Percentiles rank a stretch among this genome's conserved stretches.
Conservation (phyloP, 805 yeast species). For the Myxozyma vanderwaltii region DNA sequence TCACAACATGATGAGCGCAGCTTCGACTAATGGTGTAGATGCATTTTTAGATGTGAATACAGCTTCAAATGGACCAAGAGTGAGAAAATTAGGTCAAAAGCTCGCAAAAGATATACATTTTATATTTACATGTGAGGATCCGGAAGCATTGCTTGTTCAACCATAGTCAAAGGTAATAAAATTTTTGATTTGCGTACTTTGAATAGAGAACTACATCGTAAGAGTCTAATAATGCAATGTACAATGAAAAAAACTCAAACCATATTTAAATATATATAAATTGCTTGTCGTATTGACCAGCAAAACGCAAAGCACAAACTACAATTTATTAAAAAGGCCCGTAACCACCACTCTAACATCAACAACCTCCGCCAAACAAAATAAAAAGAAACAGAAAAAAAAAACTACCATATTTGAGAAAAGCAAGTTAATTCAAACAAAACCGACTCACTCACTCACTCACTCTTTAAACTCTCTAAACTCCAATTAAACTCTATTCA, state of each 20-base stretch:
- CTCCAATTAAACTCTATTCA: background rate
- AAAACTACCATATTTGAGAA: too few relatives aligned
- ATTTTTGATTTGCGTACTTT: too few relatives aligned
- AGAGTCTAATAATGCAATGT: too few relatives aligned
- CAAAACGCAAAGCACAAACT: background rate
- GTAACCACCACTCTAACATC: background rate
- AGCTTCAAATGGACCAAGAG: background rate
- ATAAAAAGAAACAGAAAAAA: background rate
- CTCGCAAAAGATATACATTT: constrained; percentile 19
- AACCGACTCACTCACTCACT: too few relatives aligned
- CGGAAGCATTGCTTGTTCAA: constrained; percentile 20
- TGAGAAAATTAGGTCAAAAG: constrained; percentile 16
- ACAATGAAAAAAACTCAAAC: background rate
- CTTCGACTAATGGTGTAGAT: constrained; percentile 2
- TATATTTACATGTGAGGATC: constrained; percentile 22
- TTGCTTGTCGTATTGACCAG: background rate
- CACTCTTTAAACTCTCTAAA: too few relatives aligned
- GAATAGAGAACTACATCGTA: too few relatives aligned
- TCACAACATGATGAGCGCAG: constrained; percentile 20
- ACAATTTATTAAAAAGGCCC: too few relatives aligned
- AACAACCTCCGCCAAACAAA: background rate
- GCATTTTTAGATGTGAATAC: constrained; percentile 12
- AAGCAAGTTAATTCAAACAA: too few relatives aligned
- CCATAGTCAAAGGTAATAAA: too few relatives aligned
- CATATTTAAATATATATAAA: background rate